Conservation (phyloP, 1,284 basidiomycete species). For the Marasmius tenuissimus region DNA sequence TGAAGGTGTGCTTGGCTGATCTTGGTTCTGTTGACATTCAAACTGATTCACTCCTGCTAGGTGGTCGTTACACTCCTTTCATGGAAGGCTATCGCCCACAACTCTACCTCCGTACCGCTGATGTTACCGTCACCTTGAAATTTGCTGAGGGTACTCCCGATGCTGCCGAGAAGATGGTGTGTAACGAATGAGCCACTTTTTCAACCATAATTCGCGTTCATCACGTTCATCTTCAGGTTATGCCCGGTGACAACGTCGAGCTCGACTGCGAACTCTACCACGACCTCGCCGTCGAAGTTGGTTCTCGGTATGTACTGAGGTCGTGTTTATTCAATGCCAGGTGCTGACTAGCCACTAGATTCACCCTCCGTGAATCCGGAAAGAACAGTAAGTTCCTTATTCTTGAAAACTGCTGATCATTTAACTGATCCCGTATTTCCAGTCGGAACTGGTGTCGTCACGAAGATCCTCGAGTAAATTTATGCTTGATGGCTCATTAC, state of each 20-base stretch:
- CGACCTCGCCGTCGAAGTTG: conserved; percentile 91
- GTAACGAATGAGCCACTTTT: conserved; percentile 7
- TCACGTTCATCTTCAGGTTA: conserved; percentile 57
- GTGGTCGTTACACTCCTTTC: conserved; percentile 98
- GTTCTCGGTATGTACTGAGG: conserved; percentile 64
- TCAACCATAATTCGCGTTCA: conserved; percentile 7
- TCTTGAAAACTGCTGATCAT: background rate
- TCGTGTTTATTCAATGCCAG: background rate
- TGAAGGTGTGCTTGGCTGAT: conserved; percentile 52
- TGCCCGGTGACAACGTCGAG: conserved; percentile 99
- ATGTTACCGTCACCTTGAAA: conserved; percentile 84
- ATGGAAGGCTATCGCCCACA: conserved; percentile 96
- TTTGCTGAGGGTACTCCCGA: conserved; percentile 85
- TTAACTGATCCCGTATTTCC: conserved; percentile 5
- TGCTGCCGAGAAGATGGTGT: conserved; percentile 81
- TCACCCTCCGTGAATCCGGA: conserved; percentile 97
- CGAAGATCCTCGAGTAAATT: conserved; percentile 66
- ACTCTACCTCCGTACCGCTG: conserved; percentile 94
- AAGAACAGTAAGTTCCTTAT: conserved; percentile 73
- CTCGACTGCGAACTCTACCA: conserved; percentile 85
- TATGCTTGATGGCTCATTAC: conserved; percentile 4
- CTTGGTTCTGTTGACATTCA: background rate
- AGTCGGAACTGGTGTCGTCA: conserved; percentile 92
- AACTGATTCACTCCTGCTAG: conserved; percentile 19
- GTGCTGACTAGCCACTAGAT: conserved; percentile 40